Evolutionary conservation across 495 filamentous ascomycete species (phyloP).

Genomic region (Arthonia radiata): DNA sequence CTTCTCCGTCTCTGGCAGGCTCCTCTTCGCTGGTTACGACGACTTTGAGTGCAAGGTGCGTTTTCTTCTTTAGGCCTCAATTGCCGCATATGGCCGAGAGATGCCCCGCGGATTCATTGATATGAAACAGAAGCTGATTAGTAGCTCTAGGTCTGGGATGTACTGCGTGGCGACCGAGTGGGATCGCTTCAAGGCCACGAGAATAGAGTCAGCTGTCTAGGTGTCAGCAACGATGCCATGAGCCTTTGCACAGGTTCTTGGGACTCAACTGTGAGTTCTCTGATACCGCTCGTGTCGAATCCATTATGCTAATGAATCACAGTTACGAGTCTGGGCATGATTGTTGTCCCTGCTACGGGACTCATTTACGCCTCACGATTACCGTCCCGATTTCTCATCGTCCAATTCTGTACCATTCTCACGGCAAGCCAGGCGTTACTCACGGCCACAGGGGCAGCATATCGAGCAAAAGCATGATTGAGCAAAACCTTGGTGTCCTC

Average conservation of each 20-base stretch:
- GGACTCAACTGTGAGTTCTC: slow-evolving; percentile 90
- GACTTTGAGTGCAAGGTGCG: slow-evolving; percentile 98
- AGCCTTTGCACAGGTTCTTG: slow-evolving; percentile 98
- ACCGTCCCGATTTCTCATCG: no score
- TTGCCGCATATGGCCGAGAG: not conserved
- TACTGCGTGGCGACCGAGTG: slow-evolving; percentile 87
- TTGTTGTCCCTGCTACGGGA: no score
- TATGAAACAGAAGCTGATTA: slow-evolving; percentile 3
- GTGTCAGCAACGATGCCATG: slow-evolving; percentile 96
- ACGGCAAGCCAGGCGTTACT: no score
- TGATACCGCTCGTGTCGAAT: no score
- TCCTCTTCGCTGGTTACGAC: slow-evolving; percentile 94
- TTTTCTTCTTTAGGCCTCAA: slow-evolving; percentile 1
- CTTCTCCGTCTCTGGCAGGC: slow-evolving; percentile 85
- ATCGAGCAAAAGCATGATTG: no score
- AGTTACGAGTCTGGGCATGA: no score
- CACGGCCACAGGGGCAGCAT: no score
- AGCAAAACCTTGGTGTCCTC: no score
- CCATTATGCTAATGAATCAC: no score
- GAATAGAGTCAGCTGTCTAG: slow-evolving; percentile 93
- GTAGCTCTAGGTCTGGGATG: slow-evolving; percentile 66
- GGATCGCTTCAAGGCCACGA: slow-evolving; percentile 91
- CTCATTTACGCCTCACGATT: no score
- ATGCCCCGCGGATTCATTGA: not conserved
- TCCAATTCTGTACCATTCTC: no score